A percentile compares a stretch with the other conserved stretches of the same genome.
phyloP scores from a whole-genome alignment of 225 moss, liverwort and hornwort species.

The Pseudisothecium myosuroides region DNA sequence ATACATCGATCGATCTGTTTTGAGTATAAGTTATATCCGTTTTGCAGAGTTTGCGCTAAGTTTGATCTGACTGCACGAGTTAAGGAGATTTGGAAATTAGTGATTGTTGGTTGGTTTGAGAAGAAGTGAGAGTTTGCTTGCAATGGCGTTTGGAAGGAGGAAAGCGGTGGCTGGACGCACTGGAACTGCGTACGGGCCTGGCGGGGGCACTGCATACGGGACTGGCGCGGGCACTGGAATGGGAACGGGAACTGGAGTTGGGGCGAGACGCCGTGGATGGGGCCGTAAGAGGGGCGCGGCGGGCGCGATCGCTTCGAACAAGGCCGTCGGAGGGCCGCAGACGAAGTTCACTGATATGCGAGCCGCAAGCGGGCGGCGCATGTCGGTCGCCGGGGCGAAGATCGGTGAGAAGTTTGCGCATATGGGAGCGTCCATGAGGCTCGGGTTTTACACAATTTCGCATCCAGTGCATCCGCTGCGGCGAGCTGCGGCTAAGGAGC shows the following conservation, averaged over 20 bases:
- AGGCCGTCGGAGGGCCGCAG: constrained; percentile 1
- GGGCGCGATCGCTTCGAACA: constrained; percentile 30
- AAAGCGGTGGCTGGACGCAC: background rate
- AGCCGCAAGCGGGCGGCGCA: constrained; percentile 39
- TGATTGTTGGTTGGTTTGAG: background rate
- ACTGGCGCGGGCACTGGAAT: too few relatives aligned
- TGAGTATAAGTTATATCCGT: too few relatives aligned
- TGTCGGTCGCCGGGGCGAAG: constrained; percentile 38
- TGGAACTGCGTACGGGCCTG: background rate
- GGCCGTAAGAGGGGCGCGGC: background rate
- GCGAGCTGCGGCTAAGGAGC: constrained; percentile 55
- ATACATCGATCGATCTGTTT: background rate
- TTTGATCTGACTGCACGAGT: background rate
- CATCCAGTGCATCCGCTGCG: constrained; percentile 66
- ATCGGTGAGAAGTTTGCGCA: constrained; percentile 40
- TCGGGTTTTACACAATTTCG: constrained; percentile 31
- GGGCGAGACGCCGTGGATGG: background rate
- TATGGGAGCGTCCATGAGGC: constrained; percentile 29
- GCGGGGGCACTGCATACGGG: background rate
- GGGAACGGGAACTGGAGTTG: background rate
- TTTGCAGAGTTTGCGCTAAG: background rate
- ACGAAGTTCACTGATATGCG: constrained; percentile 30
- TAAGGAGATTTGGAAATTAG: background rate
- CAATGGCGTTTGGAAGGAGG: constrained; percentile 23
- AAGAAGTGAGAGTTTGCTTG: background rate